Evolutionary conservation across 441 rosid species (phyloP), one percentile per base, ranked within the genome.

Genomic region (Adansonia madagascariensis): DNA sequence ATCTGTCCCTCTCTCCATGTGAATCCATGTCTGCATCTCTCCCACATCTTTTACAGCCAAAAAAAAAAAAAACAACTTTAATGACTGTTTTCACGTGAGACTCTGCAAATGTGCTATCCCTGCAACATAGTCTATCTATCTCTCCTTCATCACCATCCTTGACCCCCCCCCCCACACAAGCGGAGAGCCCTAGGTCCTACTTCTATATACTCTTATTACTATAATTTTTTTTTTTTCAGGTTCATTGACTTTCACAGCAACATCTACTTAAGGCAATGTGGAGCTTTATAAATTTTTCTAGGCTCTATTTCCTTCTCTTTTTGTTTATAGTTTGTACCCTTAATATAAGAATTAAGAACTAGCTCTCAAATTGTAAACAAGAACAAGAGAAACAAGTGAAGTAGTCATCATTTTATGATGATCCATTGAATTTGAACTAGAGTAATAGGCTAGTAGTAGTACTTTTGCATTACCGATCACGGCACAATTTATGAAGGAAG

Each of bases 11-110:
- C 80, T 77, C 75, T 47, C 59, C 83, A 52, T 68, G 78, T 60
- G 80, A 76, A 71, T 9, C 39, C 12, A 57, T 73, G 68, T 79
- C 46, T 75, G 63, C 73, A 66, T 64, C 65, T 72, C 20, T 31
- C 18, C 15, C 47, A 10, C 55, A n/a, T 65, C 64, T 17, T 15
- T 74, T 67, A 74, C 57, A 74, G 50, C 70, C 57, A 24, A 71
- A 72, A n/a, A 1, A 60, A 60, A 24, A 8, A 60, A 60, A 59
- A 60, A 60, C n/a, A 39, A 66, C 72, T 64, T 76, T 35, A 2
- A 31, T 76, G 47, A 60, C 70, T 71, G 57, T 44, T 68, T 77
- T 74, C 81, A 74, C 69, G 76, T 77, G 79, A 81, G 78, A 69
- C 78, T 18, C 73, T 74, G 61, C 80, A 39, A 46, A 17, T 55